Evolutionary conservation across 164 flowering plant species (phyloP).

Genomic region (Kalanchoe fedtschenkoi): DNA sequence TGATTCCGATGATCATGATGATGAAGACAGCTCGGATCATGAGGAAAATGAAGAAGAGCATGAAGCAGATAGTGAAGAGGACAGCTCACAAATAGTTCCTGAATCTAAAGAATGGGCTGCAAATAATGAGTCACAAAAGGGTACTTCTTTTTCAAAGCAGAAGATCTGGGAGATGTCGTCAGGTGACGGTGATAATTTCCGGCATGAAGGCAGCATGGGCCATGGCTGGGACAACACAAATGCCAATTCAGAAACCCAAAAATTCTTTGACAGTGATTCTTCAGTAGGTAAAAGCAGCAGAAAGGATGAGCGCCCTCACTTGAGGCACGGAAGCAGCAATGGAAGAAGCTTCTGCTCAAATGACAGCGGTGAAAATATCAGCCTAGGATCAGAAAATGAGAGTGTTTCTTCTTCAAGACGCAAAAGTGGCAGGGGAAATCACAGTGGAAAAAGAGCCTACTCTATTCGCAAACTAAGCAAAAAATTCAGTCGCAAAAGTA

Average conservation of each 20-base stretch:
- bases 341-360: neutral
- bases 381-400: too few species aligned
- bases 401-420: too few species aligned
- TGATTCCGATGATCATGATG: neutral
- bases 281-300: neutral
- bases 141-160: neutral
- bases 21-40: neutral
- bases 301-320: too few species aligned
- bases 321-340: neutral
- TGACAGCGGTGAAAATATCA: too few species aligned
- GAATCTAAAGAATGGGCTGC: neutral
- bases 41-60: neutral
- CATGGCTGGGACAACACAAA: constrained; percentile 2
- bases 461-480: neutral
- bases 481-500: neutral
- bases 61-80: neutral
- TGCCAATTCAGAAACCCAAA: neutral
- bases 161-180: neutral
- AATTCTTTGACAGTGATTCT: neutral
- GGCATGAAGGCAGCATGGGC: neutral
- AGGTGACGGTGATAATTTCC: neutral
- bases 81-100: neutral
- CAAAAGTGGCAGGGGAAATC: too few species aligned
- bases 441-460: neutral
- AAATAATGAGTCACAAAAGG: neutral